phyloP scores from a whole-genome alignment of 768 basidiomycete genomes.

The Rhizopogon roseolus region DNA sequence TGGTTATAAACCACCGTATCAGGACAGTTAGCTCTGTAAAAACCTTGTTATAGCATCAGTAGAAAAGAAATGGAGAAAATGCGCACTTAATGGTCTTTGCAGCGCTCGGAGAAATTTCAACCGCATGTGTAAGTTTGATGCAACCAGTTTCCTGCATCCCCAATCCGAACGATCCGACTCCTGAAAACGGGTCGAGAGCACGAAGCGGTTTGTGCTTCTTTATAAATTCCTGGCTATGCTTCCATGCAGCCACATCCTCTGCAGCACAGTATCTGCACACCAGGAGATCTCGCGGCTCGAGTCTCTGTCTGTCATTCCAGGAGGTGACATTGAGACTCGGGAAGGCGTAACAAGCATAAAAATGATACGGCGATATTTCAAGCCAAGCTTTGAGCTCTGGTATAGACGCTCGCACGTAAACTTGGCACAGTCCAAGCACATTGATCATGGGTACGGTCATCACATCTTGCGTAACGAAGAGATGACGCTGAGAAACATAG shows the following conservation, averaged over 20 bases:
- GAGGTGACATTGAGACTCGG: conserved; percentile 32
- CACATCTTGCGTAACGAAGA: conserved; percentile 54
- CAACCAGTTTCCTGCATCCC: conserved; percentile 54
- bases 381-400: conserved; percentile 43
- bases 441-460: conserved; percentile 26
- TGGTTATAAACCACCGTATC: conserved; percentile 59
- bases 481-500: conserved; percentile 42
- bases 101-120: conserved; percentile 77
- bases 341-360: conserved; percentile 51
- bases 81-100: conserved; percentile 58
- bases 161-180: conserved; percentile 56
- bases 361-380: conserved; percentile 48
- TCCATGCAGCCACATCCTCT: conserved; percentile 25
- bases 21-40: conserved; percentile 38
- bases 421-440: conserved; percentile 46
- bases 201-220: conserved; percentile 20
- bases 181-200: conserved; percentile 39
- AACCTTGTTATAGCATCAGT: conserved; percentile 2
- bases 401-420: conserved; percentile 32
- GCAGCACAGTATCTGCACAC: conserved; percentile 43
- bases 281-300: conserved; percentile 32
- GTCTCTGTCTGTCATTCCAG: conserved; percentile 31
- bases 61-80: neutral
- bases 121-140: conserved; percentile 54
- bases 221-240: conserved; percentile 28